phyloP scores from a whole-genome alignment of 441 rosid species.

The Adansonia madagascariensis region DNA sequence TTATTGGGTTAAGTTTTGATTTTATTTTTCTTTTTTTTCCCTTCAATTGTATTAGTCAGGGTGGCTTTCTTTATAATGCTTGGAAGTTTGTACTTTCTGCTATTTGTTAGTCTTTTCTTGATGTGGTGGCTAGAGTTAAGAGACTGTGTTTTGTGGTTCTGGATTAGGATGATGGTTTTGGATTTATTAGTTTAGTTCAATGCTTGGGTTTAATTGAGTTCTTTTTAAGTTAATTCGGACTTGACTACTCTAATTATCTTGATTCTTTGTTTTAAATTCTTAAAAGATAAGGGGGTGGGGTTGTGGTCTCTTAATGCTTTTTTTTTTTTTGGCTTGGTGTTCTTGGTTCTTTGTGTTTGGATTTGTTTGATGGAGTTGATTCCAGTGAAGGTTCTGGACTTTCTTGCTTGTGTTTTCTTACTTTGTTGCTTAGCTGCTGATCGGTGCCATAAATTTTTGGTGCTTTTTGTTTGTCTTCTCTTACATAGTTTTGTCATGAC shows the following conservation, averaged over 20 bases:
- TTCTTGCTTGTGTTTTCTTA: neutral
- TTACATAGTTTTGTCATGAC: neutral
- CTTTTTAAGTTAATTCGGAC: neutral
- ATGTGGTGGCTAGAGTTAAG: neutral
- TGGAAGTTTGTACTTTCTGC: neutral
- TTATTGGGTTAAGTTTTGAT: neutral
- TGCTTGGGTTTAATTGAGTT: neutral
- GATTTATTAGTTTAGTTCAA: slow-evolving; percentile 16
- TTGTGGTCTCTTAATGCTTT: neutral
- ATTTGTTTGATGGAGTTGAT: slow-evolving; percentile 15
- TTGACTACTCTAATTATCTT: neutral
- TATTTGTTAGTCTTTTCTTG: neutral
- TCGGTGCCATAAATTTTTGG: neutral
- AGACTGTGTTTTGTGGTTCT: neutral
- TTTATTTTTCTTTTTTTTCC: neutral
- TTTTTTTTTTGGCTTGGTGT: neutral
- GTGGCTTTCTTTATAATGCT: neutral
- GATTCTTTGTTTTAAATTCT: neutral
- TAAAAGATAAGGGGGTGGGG: neutral
- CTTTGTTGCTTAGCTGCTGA: neutral
- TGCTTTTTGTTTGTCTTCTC: neutral
- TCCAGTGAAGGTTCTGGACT: neutral
- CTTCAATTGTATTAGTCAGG: neutral
- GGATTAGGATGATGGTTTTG: neutral
- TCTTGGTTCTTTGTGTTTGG: slow-evolving; percentile 23